Base-by-base conservation (phyloP, 306 rosid genomes). In the Dalbergia oliveri region DNA sequence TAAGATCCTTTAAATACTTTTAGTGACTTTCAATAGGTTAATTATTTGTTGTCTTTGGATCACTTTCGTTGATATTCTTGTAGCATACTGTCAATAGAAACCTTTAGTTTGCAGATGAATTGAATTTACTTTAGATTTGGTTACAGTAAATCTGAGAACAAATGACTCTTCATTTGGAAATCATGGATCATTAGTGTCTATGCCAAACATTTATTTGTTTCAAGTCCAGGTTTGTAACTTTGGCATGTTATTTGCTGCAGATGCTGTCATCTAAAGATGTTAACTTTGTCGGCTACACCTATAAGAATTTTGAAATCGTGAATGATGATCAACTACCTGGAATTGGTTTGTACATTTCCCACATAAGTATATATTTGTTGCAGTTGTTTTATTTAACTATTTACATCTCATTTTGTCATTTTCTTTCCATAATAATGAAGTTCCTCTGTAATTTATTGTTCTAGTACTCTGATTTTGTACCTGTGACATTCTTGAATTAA, bases 201-300 rank as follows among this genome's bases (percentile, higher is more conserved):
- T 35, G 66, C 9, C 59, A 51, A 78, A 56, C 13, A 62, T 75
- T 56, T 56, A 35, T 15, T 83, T 35, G 50, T 26, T 43, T 80
- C 73, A 58, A 26, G 26, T 84, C 33, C 54, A 68, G 67, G 33
- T 19, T 78, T 84, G 76, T 86, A 66, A 82, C 81, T 79, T 73
- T 77, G 86, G 57, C 54, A 18, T 82, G 44, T 63, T 67, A 54
- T 76, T 70, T 77, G 63, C 65, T 90, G 90, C 91, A 96, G 99
- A 96, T 96, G 99, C 84, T 96, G 78, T 89, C 98, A 19, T 93
- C 98, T 35, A 93, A 91, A 82, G 99, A 96, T 78, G 84, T 91
- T 61, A 96, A 96, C 91, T 96, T 96, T 44, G 99, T 93, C 65
- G 99, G 99, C 9, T 95, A 95, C 87, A 95, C 99, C 3, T 95